Percentiles rank a stretch among this genome's conserved stretches.
Evolutionary conservation across 176 grass and related monocot species (phyloP).

Genomic region (Hyparrhenia diplandra): DNA sequence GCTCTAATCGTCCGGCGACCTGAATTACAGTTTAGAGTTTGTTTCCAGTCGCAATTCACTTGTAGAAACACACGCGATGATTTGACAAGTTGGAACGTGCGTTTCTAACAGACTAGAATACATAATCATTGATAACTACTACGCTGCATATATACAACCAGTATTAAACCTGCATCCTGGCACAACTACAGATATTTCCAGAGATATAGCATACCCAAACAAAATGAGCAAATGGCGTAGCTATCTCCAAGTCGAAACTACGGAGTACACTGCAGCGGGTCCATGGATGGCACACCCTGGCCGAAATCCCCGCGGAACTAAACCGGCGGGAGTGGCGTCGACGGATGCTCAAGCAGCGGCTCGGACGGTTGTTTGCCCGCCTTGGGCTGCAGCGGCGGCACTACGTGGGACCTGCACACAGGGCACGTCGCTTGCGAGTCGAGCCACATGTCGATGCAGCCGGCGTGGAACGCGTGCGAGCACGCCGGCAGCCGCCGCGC

Average conservation of each 20-base stretch:
- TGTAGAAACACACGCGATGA: too few relatives aligned
- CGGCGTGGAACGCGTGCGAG: conserved; percentile 58
- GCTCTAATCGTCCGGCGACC: too few relatives aligned
- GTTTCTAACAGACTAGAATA: too few relatives aligned
- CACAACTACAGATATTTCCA: too few relatives aligned
- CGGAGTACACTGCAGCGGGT: background rate
- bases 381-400: conserved; percentile 1
- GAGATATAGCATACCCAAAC: too few relatives aligned
- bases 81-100: too few relatives aligned
- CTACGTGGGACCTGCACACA: conserved; percentile 41
- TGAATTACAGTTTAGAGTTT: too few relatives aligned
- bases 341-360: background rate
- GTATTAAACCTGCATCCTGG: too few relatives aligned
- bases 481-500: conserved; percentile 46
- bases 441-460: conserved; percentile 67
- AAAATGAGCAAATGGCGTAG: background rate
- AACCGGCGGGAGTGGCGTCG: conserved; percentile 9
- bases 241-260: background rate
- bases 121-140: too few relatives aligned
- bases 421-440: conserved; percentile 57
- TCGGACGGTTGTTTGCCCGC: background rate
- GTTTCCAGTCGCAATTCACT: too few relatives aligned
- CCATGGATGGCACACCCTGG: too few relatives aligned
- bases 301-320: background rate
- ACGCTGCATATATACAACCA: too few relatives aligned